These are phyloP conservation scores for Sugiyamaella mastotermitis DNA, from an alignment of 805 yeast species.

Conservation along the genomic window DNA sequence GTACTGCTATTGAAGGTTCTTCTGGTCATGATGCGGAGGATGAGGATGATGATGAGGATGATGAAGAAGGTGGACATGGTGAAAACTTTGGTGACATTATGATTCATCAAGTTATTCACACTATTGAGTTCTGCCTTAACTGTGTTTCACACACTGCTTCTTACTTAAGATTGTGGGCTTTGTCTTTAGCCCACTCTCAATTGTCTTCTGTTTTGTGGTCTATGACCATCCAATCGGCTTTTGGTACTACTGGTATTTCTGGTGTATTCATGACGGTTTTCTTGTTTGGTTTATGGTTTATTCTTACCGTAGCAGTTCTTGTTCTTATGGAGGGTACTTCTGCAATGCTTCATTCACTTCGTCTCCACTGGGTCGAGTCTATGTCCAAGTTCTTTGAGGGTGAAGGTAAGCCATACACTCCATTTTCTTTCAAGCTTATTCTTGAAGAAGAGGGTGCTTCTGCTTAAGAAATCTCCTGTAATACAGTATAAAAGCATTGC, in stretches of 20 bases:
- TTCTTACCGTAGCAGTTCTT: conserved; percentile 80
- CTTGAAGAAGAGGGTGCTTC: too few relatives aligned
- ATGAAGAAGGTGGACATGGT: conserved; percentile 48
- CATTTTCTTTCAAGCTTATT: conserved; percentile 60
- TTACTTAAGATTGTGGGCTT: conserved; percentile 92
- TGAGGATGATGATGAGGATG: conserved; percentile 40
- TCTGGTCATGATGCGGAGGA: conserved; percentile 20
- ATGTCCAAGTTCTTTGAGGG: conserved; percentile 98
- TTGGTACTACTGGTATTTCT: conserved; percentile 53
- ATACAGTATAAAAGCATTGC: too few relatives aligned
- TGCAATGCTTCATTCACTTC: conserved; percentile 97
- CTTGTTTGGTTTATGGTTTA: conserved; percentile 92
- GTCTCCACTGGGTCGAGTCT: conserved; percentile 99
- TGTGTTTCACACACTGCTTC: conserved; percentile 99
- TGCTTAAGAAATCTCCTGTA: too few relatives aligned
- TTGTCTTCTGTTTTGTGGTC: conserved; percentile 91
- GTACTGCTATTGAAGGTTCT: conserved; percentile 16
- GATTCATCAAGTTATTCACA: conserved; percentile 96
- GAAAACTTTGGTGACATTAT: conserved; percentile 85
- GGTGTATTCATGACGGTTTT: conserved; percentile 74
- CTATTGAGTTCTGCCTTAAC: conserved; percentile 94
- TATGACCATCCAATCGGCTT: conserved; percentile 84
- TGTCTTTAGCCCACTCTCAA: conserved; percentile 95
- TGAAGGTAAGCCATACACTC: conserved; percentile 85
- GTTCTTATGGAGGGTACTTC: conserved; percentile 99